Evolutionary conservation across 495 filamentous ascomycete genomes (phyloP).

Genomic region (Talaromyces nanjingensis): DNA sequence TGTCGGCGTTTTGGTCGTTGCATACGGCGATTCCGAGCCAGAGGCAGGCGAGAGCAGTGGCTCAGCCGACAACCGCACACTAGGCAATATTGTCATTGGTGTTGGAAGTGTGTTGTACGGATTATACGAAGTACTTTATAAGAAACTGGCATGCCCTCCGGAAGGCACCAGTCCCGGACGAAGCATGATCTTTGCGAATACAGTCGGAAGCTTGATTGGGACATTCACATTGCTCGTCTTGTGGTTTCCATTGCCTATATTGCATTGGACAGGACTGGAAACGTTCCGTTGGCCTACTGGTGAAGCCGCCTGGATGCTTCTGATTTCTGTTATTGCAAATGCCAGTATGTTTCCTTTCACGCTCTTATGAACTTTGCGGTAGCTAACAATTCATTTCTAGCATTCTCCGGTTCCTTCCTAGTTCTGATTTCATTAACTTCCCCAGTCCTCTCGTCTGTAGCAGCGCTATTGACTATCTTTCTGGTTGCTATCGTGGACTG

Average conservation of each 20-base stretch:
- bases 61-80: constrained; percentile 48
- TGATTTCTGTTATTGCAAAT: constrained; percentile 76
- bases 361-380: neutral
- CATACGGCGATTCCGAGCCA: constrained; percentile 71
- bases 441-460: constrained; percentile 85
- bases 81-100: constrained; percentile 89
- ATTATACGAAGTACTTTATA: constrained; percentile 95
- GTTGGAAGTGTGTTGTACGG: constrained; percentile 92
- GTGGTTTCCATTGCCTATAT: constrained; percentile 84
- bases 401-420: constrained; percentile 89
- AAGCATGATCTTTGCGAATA: constrained; percentile 88
- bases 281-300: constrained; percentile 74
- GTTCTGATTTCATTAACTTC: constrained; percentile 87
- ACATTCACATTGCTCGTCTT: constrained; percentile 75
- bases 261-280: constrained; percentile 73
- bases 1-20: constrained; percentile 80
- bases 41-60: constrained; percentile 35
- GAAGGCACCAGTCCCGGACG: constrained; percentile 74
- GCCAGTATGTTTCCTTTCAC: constrained; percentile 47
- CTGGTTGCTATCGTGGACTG: constrained; percentile 89
- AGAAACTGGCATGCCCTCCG: constrained; percentile 83
- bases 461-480: constrained; percentile 91
- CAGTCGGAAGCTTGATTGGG: constrained; percentile 82
- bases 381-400: constrained; percentile 20
- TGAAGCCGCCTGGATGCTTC: constrained; percentile 67